Conservation (phyloP, 139 green algal species). For the Spirogloea muscicola region DNA sequence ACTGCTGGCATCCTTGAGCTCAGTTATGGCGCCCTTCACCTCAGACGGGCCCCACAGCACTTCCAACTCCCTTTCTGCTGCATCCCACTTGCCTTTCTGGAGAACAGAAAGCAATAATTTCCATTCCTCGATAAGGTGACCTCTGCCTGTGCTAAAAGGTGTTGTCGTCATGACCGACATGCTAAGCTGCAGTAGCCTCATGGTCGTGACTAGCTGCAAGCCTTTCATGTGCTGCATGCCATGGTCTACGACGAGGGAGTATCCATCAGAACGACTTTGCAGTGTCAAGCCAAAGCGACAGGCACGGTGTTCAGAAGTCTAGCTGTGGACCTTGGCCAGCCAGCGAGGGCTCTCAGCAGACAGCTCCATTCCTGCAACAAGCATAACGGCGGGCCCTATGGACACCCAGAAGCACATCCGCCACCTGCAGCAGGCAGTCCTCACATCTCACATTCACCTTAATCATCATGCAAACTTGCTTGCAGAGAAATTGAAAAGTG, state of each 20-base stretch:
- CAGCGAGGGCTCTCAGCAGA: conserved; percentile 12
- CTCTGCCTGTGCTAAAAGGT: too few species aligned
- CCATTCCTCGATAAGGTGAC: background rate
- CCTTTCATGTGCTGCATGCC: background rate
- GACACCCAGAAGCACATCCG: conserved; percentile 54
- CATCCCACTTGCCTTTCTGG: conserved; percentile 3
- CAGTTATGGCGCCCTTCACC: conserved; percentile 13
- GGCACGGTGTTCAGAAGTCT: too few species aligned
- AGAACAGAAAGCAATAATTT: background rate
- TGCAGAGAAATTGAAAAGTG: too few species aligned
- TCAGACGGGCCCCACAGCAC: conserved; percentile 4
- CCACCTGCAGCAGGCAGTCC: conserved; percentile 52
- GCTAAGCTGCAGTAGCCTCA: background rate
- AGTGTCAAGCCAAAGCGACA: background rate
- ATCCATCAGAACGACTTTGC: background rate
- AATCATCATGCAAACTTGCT: too few species aligned
- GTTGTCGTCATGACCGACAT: too few species aligned
- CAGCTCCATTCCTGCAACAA: conserved; percentile 32
- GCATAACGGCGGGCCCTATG: conserved; percentile 66
- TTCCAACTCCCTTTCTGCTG: background rate
- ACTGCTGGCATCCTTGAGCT: background rate
- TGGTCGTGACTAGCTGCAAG: background rate
- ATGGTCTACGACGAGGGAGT: background rate
- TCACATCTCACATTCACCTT: too few species aligned
- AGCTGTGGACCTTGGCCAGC: conserved; percentile 36